A percentile compares a stretch with the other conserved stretches of the same genome.
Evolutionary conservation across 306 rosid genomes (phyloP).

Genomic region (Casuarina cunninghamiana): DNA sequence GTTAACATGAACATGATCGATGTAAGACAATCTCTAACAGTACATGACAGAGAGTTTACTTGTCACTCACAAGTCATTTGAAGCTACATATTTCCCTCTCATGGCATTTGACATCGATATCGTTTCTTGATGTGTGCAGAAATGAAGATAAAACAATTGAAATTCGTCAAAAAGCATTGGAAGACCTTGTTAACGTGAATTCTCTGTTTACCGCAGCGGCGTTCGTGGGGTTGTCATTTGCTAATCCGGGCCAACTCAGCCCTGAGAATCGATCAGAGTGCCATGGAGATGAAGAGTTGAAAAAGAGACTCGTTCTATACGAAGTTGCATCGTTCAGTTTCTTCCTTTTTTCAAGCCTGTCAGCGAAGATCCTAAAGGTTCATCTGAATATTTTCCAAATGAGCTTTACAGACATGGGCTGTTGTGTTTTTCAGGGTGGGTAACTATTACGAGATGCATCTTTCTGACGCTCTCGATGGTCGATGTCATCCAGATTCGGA

Average conservation of each 20-base stretch:
- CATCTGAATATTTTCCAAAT: background rate
- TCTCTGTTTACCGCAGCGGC: background rate
- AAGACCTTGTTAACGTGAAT: background rate
- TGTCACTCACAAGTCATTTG: too few species aligned
- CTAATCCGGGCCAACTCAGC: background rate
- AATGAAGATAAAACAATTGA: too few species aligned
- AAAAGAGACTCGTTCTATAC: background rate
- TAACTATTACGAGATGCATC: background rate
- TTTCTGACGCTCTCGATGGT: background rate
- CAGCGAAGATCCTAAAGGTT: background rate
- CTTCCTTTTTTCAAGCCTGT: background rate
- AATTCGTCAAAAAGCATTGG: background rate
- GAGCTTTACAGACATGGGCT: background rate
- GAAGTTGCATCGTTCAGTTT: background rate
- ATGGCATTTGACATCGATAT: too few species aligned
- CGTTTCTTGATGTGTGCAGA: too few species aligned
- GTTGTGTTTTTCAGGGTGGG: background rate
- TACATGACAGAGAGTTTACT: too few species aligned
- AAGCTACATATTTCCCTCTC: too few species aligned
- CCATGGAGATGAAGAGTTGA: background rate
- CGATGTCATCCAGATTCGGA: background rate
- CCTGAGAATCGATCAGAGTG: background rate
- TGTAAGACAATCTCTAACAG: too few species aligned
- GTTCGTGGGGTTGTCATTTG: background rate
- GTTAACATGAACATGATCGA: too few species aligned